Evolutionary conservation across 2,329 filamentous ascomycete genomes (phyloP).

Genomic region (Fusarium mangiferae): DNA sequence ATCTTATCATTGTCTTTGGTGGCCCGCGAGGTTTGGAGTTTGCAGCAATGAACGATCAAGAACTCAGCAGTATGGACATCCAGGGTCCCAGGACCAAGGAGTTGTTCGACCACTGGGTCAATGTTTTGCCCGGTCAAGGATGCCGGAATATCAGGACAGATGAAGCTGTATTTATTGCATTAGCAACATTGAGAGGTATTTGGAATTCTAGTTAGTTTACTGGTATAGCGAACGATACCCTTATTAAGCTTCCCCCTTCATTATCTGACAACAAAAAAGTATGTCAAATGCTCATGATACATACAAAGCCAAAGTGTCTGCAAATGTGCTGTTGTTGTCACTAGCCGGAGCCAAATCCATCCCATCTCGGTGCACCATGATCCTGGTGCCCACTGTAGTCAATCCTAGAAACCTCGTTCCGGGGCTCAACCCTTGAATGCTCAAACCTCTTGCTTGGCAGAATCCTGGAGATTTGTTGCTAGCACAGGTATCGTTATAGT

Average conservation of each 20-base stretch:
- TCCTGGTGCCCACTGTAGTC: constrained; percentile 44
- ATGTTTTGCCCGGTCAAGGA: constrained; percentile 82
- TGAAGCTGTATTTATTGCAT: constrained; percentile 81
- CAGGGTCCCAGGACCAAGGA: constrained; percentile 71
- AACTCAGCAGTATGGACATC: constrained; percentile 70
- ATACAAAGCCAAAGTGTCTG: constrained; percentile 44
- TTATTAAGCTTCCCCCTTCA: not conserved
- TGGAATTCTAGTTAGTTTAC: constrained; percentile 55
- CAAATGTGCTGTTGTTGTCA: constrained; percentile 46
- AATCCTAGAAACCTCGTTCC: constrained; percentile 43
- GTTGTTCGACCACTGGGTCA: constrained; percentile 86
- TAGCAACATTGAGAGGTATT: constrained; percentile 73
- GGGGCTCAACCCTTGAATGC: constrained; percentile 35
- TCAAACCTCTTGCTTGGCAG: constrained; percentile 60
- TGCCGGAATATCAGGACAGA: constrained; percentile 86
- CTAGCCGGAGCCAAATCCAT: constrained; percentile 34
- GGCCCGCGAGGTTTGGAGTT: constrained; percentile 83
- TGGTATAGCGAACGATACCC: constrained; percentile 41
- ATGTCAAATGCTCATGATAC: constrained; percentile 28
- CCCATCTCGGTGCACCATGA: constrained; percentile 43
- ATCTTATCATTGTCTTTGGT: constrained; percentile 82
- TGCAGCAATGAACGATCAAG: constrained; percentile 71
- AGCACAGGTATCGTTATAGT: constrained; percentile 65
- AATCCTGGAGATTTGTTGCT: constrained; percentile 52
- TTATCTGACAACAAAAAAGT: constrained; percentile 8